phyloP scores from a whole-genome alignment of 2,329 filamentous ascomycete species.

The Allantophomopsis cytisporea region DNA sequence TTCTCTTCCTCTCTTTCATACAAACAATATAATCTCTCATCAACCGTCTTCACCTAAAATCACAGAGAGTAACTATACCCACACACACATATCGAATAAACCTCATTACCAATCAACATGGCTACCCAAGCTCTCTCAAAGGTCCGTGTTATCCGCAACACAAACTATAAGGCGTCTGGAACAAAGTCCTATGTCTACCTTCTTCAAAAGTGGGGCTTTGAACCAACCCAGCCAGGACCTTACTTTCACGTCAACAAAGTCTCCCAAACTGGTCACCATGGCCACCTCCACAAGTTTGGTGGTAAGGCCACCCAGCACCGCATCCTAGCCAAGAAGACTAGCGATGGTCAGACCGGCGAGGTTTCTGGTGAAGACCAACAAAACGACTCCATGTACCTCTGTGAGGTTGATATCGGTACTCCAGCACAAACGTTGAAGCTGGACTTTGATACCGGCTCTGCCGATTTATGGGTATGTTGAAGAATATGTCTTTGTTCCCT shows the following conservation, averaged over 20 bases:
- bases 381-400: slow-evolving; percentile 54
- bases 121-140: slow-evolving; percentile 20
- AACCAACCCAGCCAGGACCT: slow-evolving; percentile 47
- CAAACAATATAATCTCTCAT: too few relatives aligned
- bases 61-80: too few relatives aligned
- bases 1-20: too few relatives aligned
- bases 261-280: slow-evolving; percentile 20
- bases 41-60: too few relatives aligned
- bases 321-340: slow-evolving; percentile 31
- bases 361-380: slow-evolving; percentile 50
- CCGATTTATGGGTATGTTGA: slow-evolving; percentile 49
- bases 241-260: slow-evolving; percentile 37
- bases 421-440: slow-evolving; percentile 46
- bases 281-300: slow-evolving; percentile 30
- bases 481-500: neutral
- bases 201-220: slow-evolving; percentile 48
- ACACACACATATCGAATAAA: neutral
- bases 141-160: slow-evolving; percentile 38
- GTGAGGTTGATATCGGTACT: slow-evolving; percentile 48
- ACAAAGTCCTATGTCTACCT: slow-evolving; percentile 49
- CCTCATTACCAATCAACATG: slow-evolving; percentile 8
- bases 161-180: slow-evolving; percentile 43
- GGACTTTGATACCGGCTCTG: slow-evolving; percentile 59
- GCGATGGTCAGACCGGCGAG: slow-evolving; percentile 24
- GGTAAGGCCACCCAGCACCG: slow-evolving; percentile 31